Base-by-base conservation (phyloP, 768 basidiomycete species). In the Boletus reticuloceps region DNA sequence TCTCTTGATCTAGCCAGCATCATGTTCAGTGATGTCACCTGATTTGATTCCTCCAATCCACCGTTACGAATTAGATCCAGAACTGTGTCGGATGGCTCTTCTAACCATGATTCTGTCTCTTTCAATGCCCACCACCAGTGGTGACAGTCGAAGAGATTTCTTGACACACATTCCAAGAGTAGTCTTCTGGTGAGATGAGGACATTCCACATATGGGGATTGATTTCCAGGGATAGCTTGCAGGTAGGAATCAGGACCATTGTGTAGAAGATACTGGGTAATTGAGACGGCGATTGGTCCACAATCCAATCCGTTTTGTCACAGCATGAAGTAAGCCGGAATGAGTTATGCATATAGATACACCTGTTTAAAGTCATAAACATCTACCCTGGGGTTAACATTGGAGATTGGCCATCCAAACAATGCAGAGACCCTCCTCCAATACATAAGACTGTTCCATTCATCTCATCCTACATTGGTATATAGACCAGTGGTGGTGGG, bases 271-370 rank as follows among this genome's bases (percentile, higher is more conserved):
- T 56, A 56, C 3, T 2, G 38, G 5, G 46, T 43, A 2, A 52
- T 51, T 0, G 50, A 56, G 11, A 56, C 32, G 1, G 45, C 10
- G 2, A 52, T 43, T 0, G 50, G 55, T 31, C 50, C 55, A 48
- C 55, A 56, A 32, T 56, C 55, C 32, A 56, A 9, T 4, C 39
- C 45, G 19, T 56, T 56, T 50, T 56, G 14, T 36, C 0, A 6
- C 11, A 36, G 14, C 14, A 36, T 36, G 13, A 36, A 36, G 11
- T 29, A 8, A 9, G 7, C 27, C 1, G 9, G 1, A 36, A 36
- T 36, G 13, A 36, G 34, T 14, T 3, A 25, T 11, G 6, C 0
- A 1, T 13, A 36, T 14, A 36, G 11, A 12, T 13, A 36, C 14
- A 36, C 34, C 34, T 36, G 34, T 36, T 14, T 36, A 36, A 13